Evolutionary conservation across 1,139 yeast species (phyloP), one percentile per base, ranked within the genome.

Genomic region (Saccharomyces uvarum): DNA sequence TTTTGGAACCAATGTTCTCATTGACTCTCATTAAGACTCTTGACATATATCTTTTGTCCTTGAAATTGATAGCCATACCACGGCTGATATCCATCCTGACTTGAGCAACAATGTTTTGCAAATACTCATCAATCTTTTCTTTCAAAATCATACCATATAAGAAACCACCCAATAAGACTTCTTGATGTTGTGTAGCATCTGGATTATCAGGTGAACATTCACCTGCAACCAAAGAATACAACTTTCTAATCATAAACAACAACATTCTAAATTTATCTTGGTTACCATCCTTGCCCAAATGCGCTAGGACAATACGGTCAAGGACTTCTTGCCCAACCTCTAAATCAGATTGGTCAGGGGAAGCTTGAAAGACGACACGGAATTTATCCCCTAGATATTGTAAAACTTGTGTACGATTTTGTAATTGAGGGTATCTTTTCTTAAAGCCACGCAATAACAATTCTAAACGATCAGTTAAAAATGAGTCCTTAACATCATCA

Each of bases 121-220:
- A 77, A 69, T 89, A 91, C 71, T 95, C 99, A 62, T 93, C 99
- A 61, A 93, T 84, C 70, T 93, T 93, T 74, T 93, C 99, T 73
- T 95, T 93, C 66, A 93, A 74, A 62, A 93, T 93, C 96, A 91
- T 91, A 62, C 98, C 98, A 67, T 89, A 93, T 55, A 93, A 77
- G 80, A 93, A 90, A 24, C 99, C 99, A 59, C 99, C 99, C 55
- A 93, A 78, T 61, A 93, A 76, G 32, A 93, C 90, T 75, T 93
- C 99, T 75, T 93, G 99, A 77, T 93, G 98, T 76, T 95, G 99
- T 8, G 97, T 89, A 48, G 98, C 96, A 84, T 93, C 99, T 67
- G 99, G 99, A 75, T 95, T 93, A 72, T 93, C 99, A 26, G 97
- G 95, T 56, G 93, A 78, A 73, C 98, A 91, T 68, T 91, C 97